phyloP scores from a whole-genome alignment of 2,329 filamentous ascomycete genomes.

The Thelonectria blattea region DNA sequence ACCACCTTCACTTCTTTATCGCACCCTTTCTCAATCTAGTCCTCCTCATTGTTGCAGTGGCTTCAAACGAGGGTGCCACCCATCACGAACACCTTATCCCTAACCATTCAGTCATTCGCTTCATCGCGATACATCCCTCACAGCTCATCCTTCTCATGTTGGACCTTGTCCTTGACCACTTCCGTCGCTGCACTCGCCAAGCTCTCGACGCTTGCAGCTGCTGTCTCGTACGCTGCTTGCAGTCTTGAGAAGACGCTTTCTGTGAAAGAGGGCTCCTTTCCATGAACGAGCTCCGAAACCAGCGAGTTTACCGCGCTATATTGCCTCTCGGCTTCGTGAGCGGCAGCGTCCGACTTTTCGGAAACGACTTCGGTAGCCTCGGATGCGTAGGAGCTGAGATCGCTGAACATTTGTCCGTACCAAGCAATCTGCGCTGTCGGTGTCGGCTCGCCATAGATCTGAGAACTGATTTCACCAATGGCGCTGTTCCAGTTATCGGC shows the following conservation, averaged over 20 bases:
- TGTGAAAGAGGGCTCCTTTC: constrained; percentile 80
- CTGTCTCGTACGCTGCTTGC: constrained; percentile 73
- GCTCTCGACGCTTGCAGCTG: constrained; percentile 60
- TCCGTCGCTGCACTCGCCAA: constrained; percentile 48
- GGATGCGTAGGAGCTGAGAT: constrained; percentile 63
- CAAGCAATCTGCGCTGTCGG: constrained; percentile 63
- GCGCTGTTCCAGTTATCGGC: constrained; percentile 49
- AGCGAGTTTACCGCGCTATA: constrained; percentile 74
- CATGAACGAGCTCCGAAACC: constrained; percentile 76
- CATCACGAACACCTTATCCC: constrained; percentile 18
- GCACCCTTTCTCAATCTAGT: background rate
- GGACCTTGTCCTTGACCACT: constrained; percentile 48
- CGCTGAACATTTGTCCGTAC: constrained; percentile 54
- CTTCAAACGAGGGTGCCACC: constrained; percentile 23
- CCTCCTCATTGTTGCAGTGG: constrained; percentile 13
- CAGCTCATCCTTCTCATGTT: constrained; percentile 49
- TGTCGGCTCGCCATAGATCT: constrained; percentile 72
- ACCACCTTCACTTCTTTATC: constrained; percentile 9
- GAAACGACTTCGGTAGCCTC: constrained; percentile 59
- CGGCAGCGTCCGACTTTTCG: constrained; percentile 57
- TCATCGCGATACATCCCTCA: constrained; percentile 33
- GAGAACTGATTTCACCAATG: constrained; percentile 69
- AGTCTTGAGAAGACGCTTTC: constrained; percentile 79
- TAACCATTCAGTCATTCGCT: constrained; percentile 4
- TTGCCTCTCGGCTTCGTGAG: constrained; percentile 65